phyloP scores from a whole-genome alignment of 2,329 filamentous ascomycete genomes.

The Colletotrichum graminicola region DNA sequence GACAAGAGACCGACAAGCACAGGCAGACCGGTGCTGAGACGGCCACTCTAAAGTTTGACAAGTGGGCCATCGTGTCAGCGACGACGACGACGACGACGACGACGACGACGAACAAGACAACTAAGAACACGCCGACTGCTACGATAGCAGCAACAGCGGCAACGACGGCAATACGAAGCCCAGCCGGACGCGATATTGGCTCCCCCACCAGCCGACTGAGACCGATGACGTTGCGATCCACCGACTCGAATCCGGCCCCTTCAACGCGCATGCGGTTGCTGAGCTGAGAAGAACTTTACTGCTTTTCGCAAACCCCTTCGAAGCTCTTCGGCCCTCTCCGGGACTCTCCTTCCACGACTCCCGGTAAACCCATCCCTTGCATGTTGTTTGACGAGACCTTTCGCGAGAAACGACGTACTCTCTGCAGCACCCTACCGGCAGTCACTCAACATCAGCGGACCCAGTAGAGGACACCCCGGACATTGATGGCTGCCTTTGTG shows the following conservation, averaged over 20 bases:
- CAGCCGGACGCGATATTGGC: constrained; percentile 7
- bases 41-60: constrained; percentile 2
- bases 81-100: not conserved
- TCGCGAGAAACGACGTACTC: not conserved
- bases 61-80: not conserved
- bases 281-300: not conserved
- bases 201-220: constrained; percentile 9
- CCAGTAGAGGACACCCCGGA: constrained; percentile 28
- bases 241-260: constrained; percentile 8
- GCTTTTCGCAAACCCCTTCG: not conserved
- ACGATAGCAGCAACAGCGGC: not conserved
- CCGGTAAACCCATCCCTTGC: not conserved
- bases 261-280: constrained; percentile 25
- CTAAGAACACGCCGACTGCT: not conserved
- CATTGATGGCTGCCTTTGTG: constrained; percentile 48
- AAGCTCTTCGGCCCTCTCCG: not conserved
- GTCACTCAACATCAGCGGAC: constrained; percentile 25
- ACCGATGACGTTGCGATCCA: constrained; percentile 36
- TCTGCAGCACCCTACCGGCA: not conserved
- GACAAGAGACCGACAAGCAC: not conserved
- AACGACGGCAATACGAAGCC: not conserved
- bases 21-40: not conserved
- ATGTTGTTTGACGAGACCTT: not conserved
- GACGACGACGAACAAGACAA: not conserved
- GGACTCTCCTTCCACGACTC: too few relatives aligned